Evolutionary conservation across 2,329 filamentous ascomycete species (phyloP).

Genomic region (Nothophaeocryptopus gaeumannii): DNA sequence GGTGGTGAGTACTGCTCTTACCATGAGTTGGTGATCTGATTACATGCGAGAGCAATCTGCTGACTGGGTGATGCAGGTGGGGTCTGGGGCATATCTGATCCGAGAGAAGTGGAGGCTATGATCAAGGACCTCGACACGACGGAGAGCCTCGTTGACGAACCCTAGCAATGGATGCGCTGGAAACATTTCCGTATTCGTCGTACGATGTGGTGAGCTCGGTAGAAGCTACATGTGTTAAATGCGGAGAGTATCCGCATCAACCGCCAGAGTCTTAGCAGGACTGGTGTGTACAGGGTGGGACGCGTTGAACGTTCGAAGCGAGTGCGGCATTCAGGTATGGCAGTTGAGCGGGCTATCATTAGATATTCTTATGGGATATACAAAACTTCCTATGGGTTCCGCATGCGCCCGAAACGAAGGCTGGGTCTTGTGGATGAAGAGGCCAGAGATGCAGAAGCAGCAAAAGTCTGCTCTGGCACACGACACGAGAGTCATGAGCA

Average conservation of each 20-base stretch:
- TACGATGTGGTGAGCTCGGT: background rate
- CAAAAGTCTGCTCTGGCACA: too few relatives aligned
- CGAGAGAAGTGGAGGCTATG: constrained; percentile 53
- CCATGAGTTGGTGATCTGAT: too few relatives aligned
- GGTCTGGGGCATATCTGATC: constrained; percentile 87
- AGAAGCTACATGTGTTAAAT: background rate
- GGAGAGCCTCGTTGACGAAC: constrained; percentile 40
- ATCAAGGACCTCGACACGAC: constrained; percentile 48
- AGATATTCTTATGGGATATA: constrained; percentile 4
- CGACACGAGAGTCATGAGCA: too few relatives aligned
- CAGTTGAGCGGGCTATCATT: background rate
- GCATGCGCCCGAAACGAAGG: constrained; percentile 6
- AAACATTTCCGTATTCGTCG: background rate
- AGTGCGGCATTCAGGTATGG: too few relatives aligned
- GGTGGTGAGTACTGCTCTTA: constrained; percentile 42
- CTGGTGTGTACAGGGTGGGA: too few relatives aligned
- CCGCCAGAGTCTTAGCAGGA: too few relatives aligned
- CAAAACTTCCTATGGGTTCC: constrained; percentile 1
- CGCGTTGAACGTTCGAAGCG: too few relatives aligned
- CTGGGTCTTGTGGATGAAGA: too few relatives aligned
- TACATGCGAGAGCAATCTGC: too few relatives aligned
- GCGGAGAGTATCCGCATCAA: constrained; percentile 4
- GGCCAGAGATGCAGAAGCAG: too few relatives aligned
- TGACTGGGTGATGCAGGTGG: constrained; percentile 54
- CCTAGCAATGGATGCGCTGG: background rate